Evolutionary conservation across 2,329 filamentous ascomycete species (phyloP), one percentile per base, ranked within the genome.

Genomic region (Verticillium isaacii): DNA sequence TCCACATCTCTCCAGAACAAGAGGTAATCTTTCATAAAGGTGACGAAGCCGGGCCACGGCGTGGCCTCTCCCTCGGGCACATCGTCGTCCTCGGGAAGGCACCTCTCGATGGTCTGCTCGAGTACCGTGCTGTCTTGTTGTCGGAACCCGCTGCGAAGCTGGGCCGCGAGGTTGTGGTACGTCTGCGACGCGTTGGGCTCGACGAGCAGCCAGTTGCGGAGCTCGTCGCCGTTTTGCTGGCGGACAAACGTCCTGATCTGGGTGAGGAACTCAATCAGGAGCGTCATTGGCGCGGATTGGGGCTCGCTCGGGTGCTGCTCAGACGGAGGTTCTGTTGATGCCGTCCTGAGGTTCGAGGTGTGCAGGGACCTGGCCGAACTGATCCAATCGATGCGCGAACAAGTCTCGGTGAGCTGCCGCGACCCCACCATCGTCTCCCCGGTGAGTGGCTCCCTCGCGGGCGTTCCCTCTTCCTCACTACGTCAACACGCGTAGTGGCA

Each of bases 11-110:
- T 82, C 80, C 94, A 86, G 68, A 93, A 96, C 55, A 84, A 80
- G 66, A 97, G 81, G 70, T 96, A 97, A 58, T 92, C 87, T 68
- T 87, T 89, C 73, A 96, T 85, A 70, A 97, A 96, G 2, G 86
- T 83, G 58, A 89, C 80, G 72, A 97, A 92, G 1, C 89, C 86
- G 0, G 87, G 85, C 92, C 92, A 96, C 0, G 84, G 81, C 8
- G 88, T 84, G 52, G 83, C 87, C 65, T 85, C 81, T 1, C 87
- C 88, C 59, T 90, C 86, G 0, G 81, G 79, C 2, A 86, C 82
- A 52, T 89, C 83, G 59, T 89, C 83, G 8, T 88, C 85, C 63
- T 88, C 82, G 0, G 89, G 88, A 1, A 94, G 80, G 12, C 83
- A 78, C 56, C 80, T 81, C 62, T 88, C 85, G 65, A 92, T 85